These are phyloP conservation scores for Fonsecaea nubica DNA, from an alignment of 2,329 filamentous ascomycete genomes.

Conservation along the genomic window DNA sequence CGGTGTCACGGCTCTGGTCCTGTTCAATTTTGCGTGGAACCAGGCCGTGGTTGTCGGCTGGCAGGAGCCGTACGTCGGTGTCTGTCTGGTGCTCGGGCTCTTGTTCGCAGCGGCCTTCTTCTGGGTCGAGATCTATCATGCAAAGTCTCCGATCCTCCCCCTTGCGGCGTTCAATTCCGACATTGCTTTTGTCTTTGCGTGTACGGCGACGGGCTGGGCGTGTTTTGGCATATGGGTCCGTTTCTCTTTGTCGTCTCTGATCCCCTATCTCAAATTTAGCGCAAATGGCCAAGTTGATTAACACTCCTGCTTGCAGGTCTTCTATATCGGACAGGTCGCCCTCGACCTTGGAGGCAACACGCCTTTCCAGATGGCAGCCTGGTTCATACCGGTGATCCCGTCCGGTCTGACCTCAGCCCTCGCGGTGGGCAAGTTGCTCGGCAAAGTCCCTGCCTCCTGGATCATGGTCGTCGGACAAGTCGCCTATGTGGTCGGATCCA, in stretches of 20 bases:
- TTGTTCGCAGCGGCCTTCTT: constrained; percentile 63
- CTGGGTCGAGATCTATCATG: constrained; percentile 55
- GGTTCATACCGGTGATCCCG: background rate
- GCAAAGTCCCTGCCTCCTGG: constrained; percentile 26
- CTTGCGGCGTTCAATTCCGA: constrained; percentile 58
- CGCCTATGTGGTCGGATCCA: constrained; percentile 45
- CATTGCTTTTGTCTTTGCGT: constrained; percentile 62
- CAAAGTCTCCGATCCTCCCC: constrained; percentile 63
- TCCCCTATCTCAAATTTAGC: constrained; percentile 38
- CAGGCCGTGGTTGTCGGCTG: constrained; percentile 68
- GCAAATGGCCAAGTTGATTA: constrained; percentile 42
- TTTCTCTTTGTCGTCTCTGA: constrained; percentile 49
- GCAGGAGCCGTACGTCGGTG: constrained; percentile 62
- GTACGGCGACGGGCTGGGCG: constrained; percentile 62
- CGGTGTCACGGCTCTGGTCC: constrained; percentile 63
- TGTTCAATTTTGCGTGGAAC: constrained; percentile 73
- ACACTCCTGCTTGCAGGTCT: constrained; percentile 54
- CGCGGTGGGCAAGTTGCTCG: constrained; percentile 25
- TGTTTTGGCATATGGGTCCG: constrained; percentile 55
- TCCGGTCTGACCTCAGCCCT: constrained; percentile 44
- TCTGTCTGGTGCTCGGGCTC: constrained; percentile 64
- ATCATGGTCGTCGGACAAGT: constrained; percentile 39
- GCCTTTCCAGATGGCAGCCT: background rate
- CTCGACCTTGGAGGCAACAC: background rate
- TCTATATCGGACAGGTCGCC: constrained; percentile 42